phyloP scores from a whole-genome alignment of 306 rosid genomes.

The Gillenia trifoliata region DNA sequence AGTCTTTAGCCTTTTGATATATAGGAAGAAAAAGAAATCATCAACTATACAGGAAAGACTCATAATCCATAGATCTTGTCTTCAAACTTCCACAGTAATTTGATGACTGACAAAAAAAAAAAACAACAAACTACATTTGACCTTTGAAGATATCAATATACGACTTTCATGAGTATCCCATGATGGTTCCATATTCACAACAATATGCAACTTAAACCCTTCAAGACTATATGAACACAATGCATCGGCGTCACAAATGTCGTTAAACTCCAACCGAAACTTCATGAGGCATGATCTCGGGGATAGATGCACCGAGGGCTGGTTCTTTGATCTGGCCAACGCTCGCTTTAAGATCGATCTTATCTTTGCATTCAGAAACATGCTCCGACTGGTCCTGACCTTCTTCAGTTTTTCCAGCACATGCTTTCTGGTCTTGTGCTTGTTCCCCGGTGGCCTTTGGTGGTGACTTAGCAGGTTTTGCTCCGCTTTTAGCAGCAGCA shows the following conservation, averaged over 20 bases:
- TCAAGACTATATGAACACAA: slow-evolving; percentile 24
- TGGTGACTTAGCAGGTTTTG: slow-evolving; percentile 19
- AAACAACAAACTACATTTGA: slow-evolving; percentile 14
- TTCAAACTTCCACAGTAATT: background rate
- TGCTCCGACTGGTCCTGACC: slow-evolving; percentile 23
- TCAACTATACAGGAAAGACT: background rate
- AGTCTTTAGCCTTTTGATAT: background rate
- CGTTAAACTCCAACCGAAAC: slow-evolving; percentile 58
- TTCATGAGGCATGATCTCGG: slow-evolving; percentile 57
- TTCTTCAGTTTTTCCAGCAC: slow-evolving; percentile 29
- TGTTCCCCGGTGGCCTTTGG: slow-evolving; percentile 22
- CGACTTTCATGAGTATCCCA: slow-evolving; percentile 12
- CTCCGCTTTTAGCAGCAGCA: slow-evolving; percentile 31
- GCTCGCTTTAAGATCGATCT: slow-evolving; percentile 23
- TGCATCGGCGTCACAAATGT: background rate
- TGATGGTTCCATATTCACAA: slow-evolving; percentile 36
- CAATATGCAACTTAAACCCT: background rate
- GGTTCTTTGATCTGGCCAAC: slow-evolving; percentile 26
- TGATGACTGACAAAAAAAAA: background rate
- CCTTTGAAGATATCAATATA: background rate
- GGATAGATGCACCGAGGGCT: slow-evolving; percentile 24
- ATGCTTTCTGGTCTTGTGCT: slow-evolving; percentile 32
- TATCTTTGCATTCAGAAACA: slow-evolving; percentile 28
- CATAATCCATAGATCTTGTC: background rate
- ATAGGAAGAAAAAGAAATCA: background rate